Conservation (phyloP, 129 eudicot genomes). For the Centrapalus pauciflorus region DNA sequence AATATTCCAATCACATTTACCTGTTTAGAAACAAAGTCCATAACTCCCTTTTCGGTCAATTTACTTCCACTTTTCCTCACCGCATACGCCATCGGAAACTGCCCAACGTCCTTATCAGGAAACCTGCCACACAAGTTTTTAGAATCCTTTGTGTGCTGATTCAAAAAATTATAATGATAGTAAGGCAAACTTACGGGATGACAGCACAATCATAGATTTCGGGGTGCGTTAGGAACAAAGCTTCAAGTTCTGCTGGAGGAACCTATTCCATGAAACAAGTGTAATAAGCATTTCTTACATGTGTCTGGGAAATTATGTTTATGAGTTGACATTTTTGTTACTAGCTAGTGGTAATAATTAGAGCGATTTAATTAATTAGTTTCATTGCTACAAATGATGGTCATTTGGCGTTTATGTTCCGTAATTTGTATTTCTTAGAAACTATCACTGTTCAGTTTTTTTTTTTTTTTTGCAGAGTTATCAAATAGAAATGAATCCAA, state of each 20-base stretch:
- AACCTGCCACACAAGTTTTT: slow-evolving; percentile 36
- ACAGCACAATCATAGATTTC: slow-evolving; percentile 90
- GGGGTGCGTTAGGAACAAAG: slow-evolving; percentile 80
- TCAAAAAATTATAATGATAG: too few species aligned
- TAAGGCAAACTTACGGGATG: slow-evolving; percentile 76
- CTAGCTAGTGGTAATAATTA: too few species aligned
- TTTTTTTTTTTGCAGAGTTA: too few species aligned
- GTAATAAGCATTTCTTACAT: not conserved
- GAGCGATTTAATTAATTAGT: too few species aligned
- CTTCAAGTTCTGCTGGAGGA: slow-evolving; percentile 97
- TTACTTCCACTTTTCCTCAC: slow-evolving; percentile 63
- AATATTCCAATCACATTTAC: too few species aligned
- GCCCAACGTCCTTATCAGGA: slow-evolving; percentile 88
- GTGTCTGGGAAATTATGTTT: not conserved
- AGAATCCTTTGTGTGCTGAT: not conserved
- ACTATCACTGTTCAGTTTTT: too few species aligned
- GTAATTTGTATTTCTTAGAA: too few species aligned
- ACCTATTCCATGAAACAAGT: slow-evolving; percentile 37
- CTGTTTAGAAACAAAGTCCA: slow-evolving; percentile 84
- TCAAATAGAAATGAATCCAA: too few species aligned
- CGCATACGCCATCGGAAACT: slow-evolving; percentile 95
- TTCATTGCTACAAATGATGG: too few species aligned
- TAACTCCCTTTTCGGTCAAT: slow-evolving; percentile 48
- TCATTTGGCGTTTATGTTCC: too few species aligned
- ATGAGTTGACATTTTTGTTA: too few species aligned